These are phyloP conservation scores for Petasospora fabianii DNA, from an alignment of 1,139 yeast genomes.

Conservation along the genomic window DNA sequence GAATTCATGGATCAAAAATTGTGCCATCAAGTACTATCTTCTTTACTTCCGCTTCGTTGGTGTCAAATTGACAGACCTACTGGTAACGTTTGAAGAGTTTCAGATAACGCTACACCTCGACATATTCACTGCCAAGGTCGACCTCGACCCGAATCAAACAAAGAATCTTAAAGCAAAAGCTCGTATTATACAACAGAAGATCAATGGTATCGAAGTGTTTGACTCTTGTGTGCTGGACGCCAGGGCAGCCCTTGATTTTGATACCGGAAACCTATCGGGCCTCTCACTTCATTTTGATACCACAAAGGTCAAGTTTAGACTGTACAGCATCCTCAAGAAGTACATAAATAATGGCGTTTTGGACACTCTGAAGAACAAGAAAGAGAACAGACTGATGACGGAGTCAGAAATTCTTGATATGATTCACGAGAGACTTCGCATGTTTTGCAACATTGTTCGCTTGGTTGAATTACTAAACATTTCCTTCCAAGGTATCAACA, in stretches of 20 bases:
- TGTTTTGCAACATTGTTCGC: conserved; percentile 13
- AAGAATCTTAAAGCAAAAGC: conserved; percentile 10
- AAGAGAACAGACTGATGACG: conserved; percentile 1
- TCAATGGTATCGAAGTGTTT: conserved; percentile 19
- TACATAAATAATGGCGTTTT: conserved; percentile 2
- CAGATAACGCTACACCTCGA: conserved; percentile 15
- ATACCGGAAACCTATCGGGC: conserved; percentile 25
- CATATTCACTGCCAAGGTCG: conserved; percentile 13
- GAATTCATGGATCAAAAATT: conserved; percentile 14
- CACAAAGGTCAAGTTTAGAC: conserved; percentile 23
- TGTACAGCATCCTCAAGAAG: conserved; percentile 21
- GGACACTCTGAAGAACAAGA: background rate
- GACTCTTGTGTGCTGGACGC: conserved; percentile 20
- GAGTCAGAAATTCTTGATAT: conserved; percentile 15
- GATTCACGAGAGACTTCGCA: conserved; percentile 14
- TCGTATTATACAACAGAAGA: conserved; percentile 17
- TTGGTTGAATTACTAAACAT: conserved; percentile 18
- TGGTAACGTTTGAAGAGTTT: conserved; percentile 13
- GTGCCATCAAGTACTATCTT: conserved; percentile 18
- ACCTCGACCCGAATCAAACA: conserved; percentile 12
- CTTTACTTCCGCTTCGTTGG: conserved; percentile 25
- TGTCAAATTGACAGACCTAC: conserved; percentile 15
- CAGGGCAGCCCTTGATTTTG: conserved; percentile 21
- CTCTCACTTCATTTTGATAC: conserved; percentile 21
- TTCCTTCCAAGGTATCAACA: conserved; percentile 17